Conservation (phyloP, 83 land plant species). For the Diphasiastrum complanatum region DNA sequence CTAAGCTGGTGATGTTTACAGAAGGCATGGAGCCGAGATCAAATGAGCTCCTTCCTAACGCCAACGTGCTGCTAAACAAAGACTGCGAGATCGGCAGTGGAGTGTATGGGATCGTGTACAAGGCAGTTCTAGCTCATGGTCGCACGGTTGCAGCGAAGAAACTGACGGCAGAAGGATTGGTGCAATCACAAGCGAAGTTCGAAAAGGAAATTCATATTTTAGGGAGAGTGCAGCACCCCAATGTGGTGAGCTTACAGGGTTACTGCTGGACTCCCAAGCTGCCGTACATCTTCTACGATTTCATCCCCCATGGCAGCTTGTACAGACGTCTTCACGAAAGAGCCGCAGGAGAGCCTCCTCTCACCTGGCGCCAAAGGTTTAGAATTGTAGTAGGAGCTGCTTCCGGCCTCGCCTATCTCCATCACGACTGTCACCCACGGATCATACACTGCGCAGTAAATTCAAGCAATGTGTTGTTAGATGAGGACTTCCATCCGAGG, state of each 20-base stretch:
- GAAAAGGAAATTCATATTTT: constrained; percentile 2
- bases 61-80: constrained; percentile 8
- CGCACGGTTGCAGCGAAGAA: constrained; percentile 10
- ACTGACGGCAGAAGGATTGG: background rate
- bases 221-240: constrained; percentile 9
- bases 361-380: constrained; percentile 10
- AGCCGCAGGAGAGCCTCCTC: background rate
- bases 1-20: constrained; percentile 15
- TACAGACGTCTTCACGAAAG: constrained; percentile 12
- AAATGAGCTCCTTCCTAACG: constrained; percentile 3
- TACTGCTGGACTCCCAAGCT: constrained; percentile 9
- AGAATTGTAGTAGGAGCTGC: constrained; percentile 46
- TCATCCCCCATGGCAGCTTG: constrained; percentile 3
- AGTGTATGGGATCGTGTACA: constrained; percentile 3
- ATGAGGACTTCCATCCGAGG: constrained; percentile 43
- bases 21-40: constrained; percentile 6
- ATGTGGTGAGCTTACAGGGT: constrained; percentile 7
- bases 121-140: constrained; percentile 2
- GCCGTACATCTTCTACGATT: constrained; percentile 5
- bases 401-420: constrained; percentile 59
- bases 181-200: background rate
- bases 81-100: constrained; percentile 7
- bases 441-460: constrained; percentile 74
- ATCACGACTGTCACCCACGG: constrained; percentile 33
- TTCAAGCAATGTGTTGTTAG: constrained; percentile 69